Evolutionary conservation across 345 rosid genomes (phyloP).

Genomic region (Punica granatum): DNA sequence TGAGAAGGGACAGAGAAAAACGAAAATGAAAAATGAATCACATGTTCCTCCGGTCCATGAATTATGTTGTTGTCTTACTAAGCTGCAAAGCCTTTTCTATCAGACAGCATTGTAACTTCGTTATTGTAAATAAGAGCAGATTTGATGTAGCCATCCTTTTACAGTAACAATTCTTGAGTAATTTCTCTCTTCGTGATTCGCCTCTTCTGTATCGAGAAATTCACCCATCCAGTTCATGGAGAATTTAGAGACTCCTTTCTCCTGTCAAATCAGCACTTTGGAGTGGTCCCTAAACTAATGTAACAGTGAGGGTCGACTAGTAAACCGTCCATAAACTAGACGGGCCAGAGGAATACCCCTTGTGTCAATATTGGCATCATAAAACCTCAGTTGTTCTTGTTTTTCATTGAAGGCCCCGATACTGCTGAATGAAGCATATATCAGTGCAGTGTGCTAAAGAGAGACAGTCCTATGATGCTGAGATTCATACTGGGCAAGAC

Average conservation of each 20-base stretch:
- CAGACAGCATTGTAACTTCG: background rate
- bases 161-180: background rate
- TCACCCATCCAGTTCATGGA: too few relatives aligned
- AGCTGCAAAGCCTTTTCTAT: background rate
- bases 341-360: too few relatives aligned
- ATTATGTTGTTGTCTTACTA: conserved; percentile 1
- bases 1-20: background rate
- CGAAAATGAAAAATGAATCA: background rate
- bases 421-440: background rate
- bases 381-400: too few relatives aligned
- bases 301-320: too few relatives aligned
- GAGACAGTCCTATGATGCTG: background rate
- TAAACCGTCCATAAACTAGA: too few relatives aligned
- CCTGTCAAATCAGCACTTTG: too few relatives aligned
- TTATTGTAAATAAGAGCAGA: background rate
- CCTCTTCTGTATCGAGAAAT: background rate
- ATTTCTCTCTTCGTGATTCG: background rate
- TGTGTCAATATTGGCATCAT: too few relatives aligned
- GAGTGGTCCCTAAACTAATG: too few relatives aligned
- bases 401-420: too few relatives aligned
- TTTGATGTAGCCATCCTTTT: background rate
- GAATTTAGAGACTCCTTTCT: too few relatives aligned
- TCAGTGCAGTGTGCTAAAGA: background rate
- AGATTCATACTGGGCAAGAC: background rate
- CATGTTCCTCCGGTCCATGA: background rate